Percentiles rank a stretch among this genome's conserved stretches.
phyloP scores from a whole-genome alignment of 2,329 filamentous ascomycete species.

The Taxawa tesnikishii region DNA sequence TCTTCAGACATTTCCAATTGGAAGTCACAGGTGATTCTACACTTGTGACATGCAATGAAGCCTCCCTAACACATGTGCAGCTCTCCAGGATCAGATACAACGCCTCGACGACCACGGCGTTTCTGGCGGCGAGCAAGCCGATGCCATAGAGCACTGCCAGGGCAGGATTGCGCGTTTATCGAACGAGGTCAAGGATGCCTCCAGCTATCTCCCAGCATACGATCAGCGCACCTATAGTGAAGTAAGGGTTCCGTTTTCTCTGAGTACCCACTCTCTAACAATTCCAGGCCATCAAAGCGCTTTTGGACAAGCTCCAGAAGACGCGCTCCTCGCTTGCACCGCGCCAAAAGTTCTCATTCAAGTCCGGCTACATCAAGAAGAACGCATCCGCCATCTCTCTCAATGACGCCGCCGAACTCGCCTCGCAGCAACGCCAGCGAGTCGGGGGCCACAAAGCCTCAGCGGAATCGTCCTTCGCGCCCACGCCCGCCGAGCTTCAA shows the following conservation, averaged over 20 bases:
- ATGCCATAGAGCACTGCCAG: slow-evolving; percentile 70
- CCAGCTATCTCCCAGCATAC: slow-evolving; percentile 72
- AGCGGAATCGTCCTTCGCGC: slow-evolving; percentile 28
- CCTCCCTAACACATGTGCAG: slow-evolving; percentile 33
- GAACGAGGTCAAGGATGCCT: slow-evolving; percentile 72
- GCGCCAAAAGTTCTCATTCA: slow-evolving; percentile 77
- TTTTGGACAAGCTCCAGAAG: slow-evolving; percentile 67
- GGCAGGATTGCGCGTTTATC: slow-evolving; percentile 70
- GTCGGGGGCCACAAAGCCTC: slow-evolving; percentile 7
- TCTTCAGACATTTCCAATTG: slow-evolving; percentile 73
- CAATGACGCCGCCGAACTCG: slow-evolving; percentile 43
- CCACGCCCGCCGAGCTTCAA: slow-evolving; percentile 18
- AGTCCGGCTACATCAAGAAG: slow-evolving; percentile 25
- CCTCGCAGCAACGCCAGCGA: slow-evolving; percentile 25
- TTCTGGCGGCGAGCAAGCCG: slow-evolving; percentile 61
- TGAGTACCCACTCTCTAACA: too few relatives aligned
- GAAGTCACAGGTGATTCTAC: slow-evolving; percentile 51
- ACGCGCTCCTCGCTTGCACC: slow-evolving; percentile 54
- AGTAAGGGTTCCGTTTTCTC: slow-evolving; percentile 43
- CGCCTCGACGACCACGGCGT: slow-evolving; percentile 50
- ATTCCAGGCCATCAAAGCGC: slow-evolving; percentile 62
- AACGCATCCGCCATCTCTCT: slow-evolving; percentile 37
- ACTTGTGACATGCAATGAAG: slow-evolving; percentile 2
- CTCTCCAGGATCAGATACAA: slow-evolving; percentile 63
- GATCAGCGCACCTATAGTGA: slow-evolving; percentile 79